These are phyloP conservation scores for Teratosphaeria viscida DNA, from an alignment of 2,329 filamentous ascomycete species.

Conservation along the genomic window DNA sequence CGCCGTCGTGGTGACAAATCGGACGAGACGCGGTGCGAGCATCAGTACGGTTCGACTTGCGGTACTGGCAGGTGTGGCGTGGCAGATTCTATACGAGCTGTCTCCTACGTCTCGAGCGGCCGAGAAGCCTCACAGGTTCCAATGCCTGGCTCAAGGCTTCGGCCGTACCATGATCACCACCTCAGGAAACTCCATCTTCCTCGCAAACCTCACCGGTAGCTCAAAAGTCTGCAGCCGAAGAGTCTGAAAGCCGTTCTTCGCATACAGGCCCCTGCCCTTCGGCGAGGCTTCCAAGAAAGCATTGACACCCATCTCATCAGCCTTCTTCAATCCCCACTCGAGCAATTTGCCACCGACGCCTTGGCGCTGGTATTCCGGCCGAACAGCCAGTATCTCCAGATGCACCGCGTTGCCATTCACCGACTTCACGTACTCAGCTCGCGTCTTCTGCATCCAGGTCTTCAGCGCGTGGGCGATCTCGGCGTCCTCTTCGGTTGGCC, in stretches of 20 bases:
- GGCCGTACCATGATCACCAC: background rate
- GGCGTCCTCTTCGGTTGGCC: background rate
- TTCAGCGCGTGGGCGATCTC: background rate
- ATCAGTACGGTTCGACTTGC: background rate
- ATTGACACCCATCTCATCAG: conserved; percentile 25
- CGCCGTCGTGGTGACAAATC: background rate
- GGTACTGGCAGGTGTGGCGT: background rate
- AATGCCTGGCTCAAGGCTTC: background rate
- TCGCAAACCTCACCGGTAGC: background rate
- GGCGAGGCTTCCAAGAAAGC: conserved; percentile 31
- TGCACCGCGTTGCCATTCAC: conserved; percentile 8
- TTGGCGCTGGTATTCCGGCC: conserved; percentile 28
- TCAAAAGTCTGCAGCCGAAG: conserved; percentile 11
- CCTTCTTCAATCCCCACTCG: conserved; percentile 28
- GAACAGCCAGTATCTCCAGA: conserved; percentile 25
- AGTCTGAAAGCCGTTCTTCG: conserved; percentile 25
- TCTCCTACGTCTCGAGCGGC: background rate
- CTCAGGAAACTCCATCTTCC: background rate
- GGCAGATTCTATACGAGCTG: background rate
- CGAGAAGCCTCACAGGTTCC: background rate
- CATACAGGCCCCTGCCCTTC: conserved; percentile 27
- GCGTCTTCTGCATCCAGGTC: background rate
- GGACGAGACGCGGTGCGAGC: background rate
- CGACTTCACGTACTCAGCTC: background rate
- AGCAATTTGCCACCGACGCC: conserved; percentile 30